These are phyloP conservation scores for Nicotiana paniculata DNA, from an alignment of 257 asterid species.

Conservation along the genomic window DNA sequence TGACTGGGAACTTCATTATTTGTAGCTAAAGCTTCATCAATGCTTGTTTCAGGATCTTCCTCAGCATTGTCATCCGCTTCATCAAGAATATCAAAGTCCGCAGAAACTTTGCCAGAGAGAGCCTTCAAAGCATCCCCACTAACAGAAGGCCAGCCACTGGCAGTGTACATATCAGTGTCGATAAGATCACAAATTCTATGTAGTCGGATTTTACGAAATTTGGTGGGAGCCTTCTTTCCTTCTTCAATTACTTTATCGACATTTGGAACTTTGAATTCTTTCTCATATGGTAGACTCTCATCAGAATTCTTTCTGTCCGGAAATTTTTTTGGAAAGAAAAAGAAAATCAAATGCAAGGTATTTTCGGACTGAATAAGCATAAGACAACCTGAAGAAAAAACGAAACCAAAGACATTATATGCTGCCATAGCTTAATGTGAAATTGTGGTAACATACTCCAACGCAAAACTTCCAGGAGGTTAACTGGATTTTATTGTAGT, in stretches of 20 bases:
- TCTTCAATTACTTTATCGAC: constrained; percentile 73
- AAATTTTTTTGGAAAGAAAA: constrained; percentile 13
- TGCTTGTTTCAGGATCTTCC: constrained; percentile 27
- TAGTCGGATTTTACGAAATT: constrained; percentile 63
- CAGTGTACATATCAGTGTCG: constrained; percentile 69
- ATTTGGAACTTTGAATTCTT: constrained; percentile 70
- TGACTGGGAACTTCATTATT: constrained; percentile 11
- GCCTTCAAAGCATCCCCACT: constrained; percentile 73
- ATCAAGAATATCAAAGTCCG: constrained; percentile 54
- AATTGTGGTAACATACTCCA: not conserved
- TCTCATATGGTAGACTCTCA: constrained; percentile 61
- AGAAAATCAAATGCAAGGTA: not conserved
- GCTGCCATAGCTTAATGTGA: not conserved
- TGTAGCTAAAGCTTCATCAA: constrained; percentile 14
- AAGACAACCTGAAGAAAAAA: not conserved
- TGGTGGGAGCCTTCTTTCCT: constrained; percentile 81
- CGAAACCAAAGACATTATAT: not conserved
- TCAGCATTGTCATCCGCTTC: constrained; percentile 39
- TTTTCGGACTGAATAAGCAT: not conserved
- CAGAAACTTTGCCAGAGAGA: constrained; percentile 83
- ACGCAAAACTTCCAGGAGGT: not conserved
- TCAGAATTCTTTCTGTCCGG: constrained; percentile 53
- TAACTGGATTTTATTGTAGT: not conserved
- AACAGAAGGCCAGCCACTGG: constrained; percentile 97
- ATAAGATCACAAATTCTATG: constrained; percentile 47